Conservation (phyloP, 2,329 filamentous ascomycete genomes). For the Colletotrichum neosansevieriae region DNA sequence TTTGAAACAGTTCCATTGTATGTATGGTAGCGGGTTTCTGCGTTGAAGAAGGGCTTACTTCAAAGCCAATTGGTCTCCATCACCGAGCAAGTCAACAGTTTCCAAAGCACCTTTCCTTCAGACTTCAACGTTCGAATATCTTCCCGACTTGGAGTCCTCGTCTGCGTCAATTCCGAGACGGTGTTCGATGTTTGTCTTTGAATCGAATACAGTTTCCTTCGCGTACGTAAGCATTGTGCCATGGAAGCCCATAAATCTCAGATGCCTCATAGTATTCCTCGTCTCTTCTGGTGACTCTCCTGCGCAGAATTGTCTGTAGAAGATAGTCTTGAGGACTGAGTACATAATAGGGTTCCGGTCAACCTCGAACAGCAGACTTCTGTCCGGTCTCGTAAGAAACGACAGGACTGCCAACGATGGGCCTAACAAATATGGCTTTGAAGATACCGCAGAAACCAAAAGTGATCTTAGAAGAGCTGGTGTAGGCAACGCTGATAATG, state of each 20-base stretch:
- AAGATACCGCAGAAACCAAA: slow-evolving; percentile 23
- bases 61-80: too few species aligned
- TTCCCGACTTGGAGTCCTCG: too few species aligned
- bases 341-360: slow-evolving; percentile 81
- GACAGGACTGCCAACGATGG: slow-evolving; percentile 15
- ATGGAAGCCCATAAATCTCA: slow-evolving; percentile 82
- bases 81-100: too few species aligned
- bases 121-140: too few species aligned
- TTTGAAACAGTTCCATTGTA: too few species aligned
- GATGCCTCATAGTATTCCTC: slow-evolving; percentile 68
- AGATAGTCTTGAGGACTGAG: slow-evolving; percentile 80
- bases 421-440: slow-evolving; percentile 20
- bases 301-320: slow-evolving; percentile 93
- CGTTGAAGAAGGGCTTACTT: too few species aligned
- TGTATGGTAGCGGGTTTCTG: too few species aligned
- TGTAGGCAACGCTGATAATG: slow-evolving; percentile 26
- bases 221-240: slow-evolving; percentile 91
- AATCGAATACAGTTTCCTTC: slow-evolving; percentile 79
- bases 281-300: slow-evolving; percentile 81
- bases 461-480: slow-evolving; percentile 24
- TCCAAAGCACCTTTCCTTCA: too few species aligned
- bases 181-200: slow-evolving; percentile 56
- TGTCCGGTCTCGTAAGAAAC: slow-evolving; percentile 27
- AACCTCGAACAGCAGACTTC: slow-evolving; percentile 65
- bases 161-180: too few species aligned